A percentile compares a stretch with the other conserved stretches of the same genome.
These are phyloP conservation scores for Amborella trichopoda DNA, from an alignment of 164 flowering plant genomes.

Conservation along the genomic window DNA sequence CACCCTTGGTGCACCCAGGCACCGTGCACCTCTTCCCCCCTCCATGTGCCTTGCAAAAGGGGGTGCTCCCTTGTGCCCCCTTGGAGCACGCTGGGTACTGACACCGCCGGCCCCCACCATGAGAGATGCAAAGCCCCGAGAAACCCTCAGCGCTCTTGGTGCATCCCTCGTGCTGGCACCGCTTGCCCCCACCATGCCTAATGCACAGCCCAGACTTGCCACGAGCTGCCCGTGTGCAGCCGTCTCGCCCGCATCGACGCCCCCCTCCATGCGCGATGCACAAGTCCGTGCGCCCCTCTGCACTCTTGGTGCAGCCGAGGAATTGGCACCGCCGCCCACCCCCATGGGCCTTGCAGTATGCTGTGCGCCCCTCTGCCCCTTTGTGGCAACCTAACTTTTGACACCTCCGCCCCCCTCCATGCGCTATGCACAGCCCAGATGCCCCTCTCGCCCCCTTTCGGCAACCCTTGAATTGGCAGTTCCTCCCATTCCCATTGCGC, in stretches of 20 bases:
- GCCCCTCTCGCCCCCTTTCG: conserved; percentile 97
- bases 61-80: conserved; percentile 96
- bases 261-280: conserved; percentile 99
- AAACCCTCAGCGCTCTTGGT: conserved; percentile 90
- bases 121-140: conserved; percentile 92
- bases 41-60: conserved; percentile 92
- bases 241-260: conserved; percentile 69
- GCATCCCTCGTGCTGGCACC: conserved; percentile 78
- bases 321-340: conserved; percentile 88
- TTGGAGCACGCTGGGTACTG: conserved; percentile 54
- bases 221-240: conserved; percentile 78
- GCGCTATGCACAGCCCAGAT: conserved; percentile 88
- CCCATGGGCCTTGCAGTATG: conserved; percentile 93
- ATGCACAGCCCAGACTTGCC: conserved; percentile 90
- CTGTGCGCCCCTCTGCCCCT: conserved; percentile 95
- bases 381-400: conserved; percentile 73
- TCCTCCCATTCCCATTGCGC: conserved; percentile 38
- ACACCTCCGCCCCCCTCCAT: conserved; percentile 94
- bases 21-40: conserved; percentile 82
- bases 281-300: conserved; percentile 89
- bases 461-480: conserved; percentile 78
- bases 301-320: conserved; percentile 92
- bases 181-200: conserved; percentile 96
- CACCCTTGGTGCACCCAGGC: conserved; percentile 81
- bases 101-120: conserved; percentile 94